Evolutionary conservation across 306 rosid genomes (phyloP), one percentile per base, ranked within the genome.

Genomic region (Prunus mongolica): DNA sequence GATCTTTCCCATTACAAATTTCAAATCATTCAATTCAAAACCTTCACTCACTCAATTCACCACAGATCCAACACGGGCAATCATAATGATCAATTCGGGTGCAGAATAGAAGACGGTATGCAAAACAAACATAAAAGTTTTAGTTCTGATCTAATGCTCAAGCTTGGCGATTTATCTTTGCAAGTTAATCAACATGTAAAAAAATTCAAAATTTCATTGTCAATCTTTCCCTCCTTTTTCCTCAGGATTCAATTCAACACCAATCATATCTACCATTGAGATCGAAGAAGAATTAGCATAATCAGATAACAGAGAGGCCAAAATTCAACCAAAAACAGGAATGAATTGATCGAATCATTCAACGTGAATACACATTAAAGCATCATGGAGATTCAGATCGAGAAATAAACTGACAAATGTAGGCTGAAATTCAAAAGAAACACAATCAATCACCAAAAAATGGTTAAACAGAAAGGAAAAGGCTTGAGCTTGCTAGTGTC

Each of bases 181-280:
- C 49, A 20, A 44, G 32, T 13, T 20, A 47, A 22, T 24, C 25
- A 27, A 9, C 27, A 65, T 10, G 3, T 8, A 24, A 50, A 41
- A 14, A 47, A 68, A 47, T 68, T 25, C 61, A 69, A 49, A 69
- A 24, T 27, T 27, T 10, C 10, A 69, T 45, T 0, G 8, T 9
- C 73, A 69, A 27, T 28, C 46, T 30, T 70, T 70, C 74, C 62
- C 74, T 70, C 62, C 63, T 15, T 46, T 70, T 68, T 70, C 20
- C 9, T 18, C 74, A 28, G 3, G 45, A 9, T 27, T 52, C 73
- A 18, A 50, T 49, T 15, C 45, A 19, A 38, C 50, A 65, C 27
- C 47, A n/a, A 65, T 19, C 15, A 65, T 14, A 65, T 20, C 45
- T 30, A 28, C 14, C 45, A 6, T 27, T 16, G 2, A 68, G 83